phyloP scores from a whole-genome alignment of 352 stramenopile genomes.

The Globisporangium middletonii region DNA sequence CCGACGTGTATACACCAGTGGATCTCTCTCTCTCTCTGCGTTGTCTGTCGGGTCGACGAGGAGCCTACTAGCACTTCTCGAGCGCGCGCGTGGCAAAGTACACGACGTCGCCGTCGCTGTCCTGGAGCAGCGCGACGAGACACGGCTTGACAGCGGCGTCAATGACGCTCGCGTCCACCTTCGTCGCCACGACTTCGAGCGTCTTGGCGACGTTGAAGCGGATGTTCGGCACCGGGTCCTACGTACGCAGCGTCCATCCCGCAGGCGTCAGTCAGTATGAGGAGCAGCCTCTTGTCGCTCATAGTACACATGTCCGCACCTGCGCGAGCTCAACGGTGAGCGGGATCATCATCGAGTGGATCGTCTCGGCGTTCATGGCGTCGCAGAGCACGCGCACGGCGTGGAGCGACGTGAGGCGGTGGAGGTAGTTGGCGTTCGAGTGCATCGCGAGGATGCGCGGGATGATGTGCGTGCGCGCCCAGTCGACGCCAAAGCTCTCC shows the following conservation, averaged over 20 bases:
- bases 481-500: constrained; percentile 94
- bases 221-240: constrained; percentile 97
- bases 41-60: no score
- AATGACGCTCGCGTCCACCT: constrained; percentile 60
- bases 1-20: no score
- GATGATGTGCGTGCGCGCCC: constrained; percentile 91
- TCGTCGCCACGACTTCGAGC: constrained; percentile 79
- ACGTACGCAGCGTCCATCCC: neutral
- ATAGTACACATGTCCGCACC: constrained; percentile 20
- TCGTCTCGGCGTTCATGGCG: constrained; percentile 65
- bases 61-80: constrained; percentile 40
- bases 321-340: constrained; percentile 91
- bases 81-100: constrained; percentile 89
- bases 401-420: constrained; percentile 90
- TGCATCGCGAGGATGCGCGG: constrained; percentile 94
- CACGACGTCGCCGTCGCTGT: constrained; percentile 91
- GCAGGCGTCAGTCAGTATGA: neutral
- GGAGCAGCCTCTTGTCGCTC: no score
- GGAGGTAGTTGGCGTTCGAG: constrained; percentile 91
- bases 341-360: constrained; percentile 87
- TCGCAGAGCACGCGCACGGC: constrained; percentile 82
- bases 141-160: constrained; percentile 79
- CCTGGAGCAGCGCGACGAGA: constrained; percentile 82
- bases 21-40: no score
- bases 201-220: constrained; percentile 98